These are phyloP conservation scores for Cryphonectria nitschkei DNA, from an alignment of 2,329 filamentous ascomycete genomes.

Conservation along the genomic window DNA sequence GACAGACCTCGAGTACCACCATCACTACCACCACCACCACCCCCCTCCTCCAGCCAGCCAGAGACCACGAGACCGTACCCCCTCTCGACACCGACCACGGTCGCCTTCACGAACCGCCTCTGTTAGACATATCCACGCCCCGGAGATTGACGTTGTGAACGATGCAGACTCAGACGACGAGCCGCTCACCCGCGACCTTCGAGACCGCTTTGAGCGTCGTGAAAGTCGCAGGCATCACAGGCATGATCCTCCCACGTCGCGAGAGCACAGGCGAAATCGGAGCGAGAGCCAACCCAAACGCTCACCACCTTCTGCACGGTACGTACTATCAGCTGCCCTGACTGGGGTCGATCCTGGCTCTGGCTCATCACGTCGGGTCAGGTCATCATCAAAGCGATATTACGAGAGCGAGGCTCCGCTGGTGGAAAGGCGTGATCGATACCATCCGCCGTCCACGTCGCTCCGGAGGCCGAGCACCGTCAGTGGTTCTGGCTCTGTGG, in stretches of 20 bases:
- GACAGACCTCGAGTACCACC: conserved; percentile 13
- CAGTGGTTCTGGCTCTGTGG: conserved; percentile 39
- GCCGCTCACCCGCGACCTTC: conserved; percentile 30
- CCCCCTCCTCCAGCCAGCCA: conserved; percentile 25
- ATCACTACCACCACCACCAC: conserved; percentile 23
- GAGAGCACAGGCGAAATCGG: conserved; percentile 31
- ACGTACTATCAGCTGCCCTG: conserved; percentile 29
- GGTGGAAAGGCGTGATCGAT: conserved; percentile 33
- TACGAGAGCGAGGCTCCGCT: conserved; percentile 39
- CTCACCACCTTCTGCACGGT: conserved; percentile 38
- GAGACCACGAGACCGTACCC: conserved; percentile 16
- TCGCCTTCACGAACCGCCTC: conserved; percentile 35
- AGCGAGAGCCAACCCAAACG: conserved; percentile 34
- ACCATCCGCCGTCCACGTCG: conserved; percentile 34
- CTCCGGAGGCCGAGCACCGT: conserved; percentile 40
- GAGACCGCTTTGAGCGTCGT: conserved; percentile 23
- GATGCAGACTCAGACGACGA: conserved; percentile 29
- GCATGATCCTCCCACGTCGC: conserved; percentile 35
- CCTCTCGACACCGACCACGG: conserved; percentile 23
- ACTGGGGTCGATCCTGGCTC: conserved; percentile 15
- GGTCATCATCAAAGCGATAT: conserved; percentile 32
- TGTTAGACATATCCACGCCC: conserved; percentile 26
- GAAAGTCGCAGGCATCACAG: conserved; percentile 31
- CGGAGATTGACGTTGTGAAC: conserved; percentile 14
- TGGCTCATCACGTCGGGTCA: conserved; percentile 24